Conservation (phyloP, 306 rosid genomes). For the Cucurbita pepo region DNA sequence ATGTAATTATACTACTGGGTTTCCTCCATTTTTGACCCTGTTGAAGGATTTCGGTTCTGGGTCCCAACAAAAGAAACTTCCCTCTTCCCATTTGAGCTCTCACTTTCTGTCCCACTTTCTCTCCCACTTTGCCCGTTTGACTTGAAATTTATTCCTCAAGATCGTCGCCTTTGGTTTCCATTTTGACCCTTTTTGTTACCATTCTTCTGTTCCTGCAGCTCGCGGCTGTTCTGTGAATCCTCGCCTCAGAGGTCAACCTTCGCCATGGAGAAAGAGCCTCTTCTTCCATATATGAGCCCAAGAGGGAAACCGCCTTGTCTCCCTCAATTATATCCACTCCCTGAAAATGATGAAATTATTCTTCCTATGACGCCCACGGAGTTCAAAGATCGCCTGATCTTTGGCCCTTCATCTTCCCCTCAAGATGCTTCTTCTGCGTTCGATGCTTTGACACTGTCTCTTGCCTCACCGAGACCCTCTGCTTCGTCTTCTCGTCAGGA, state of each 20-base stretch:
- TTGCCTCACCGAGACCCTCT: conserved; percentile 25
- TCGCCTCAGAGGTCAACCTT: background rate
- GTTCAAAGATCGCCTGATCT: conserved; percentile 72
- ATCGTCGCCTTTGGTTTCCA: background rate
- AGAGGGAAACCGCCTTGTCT: conserved; percentile 10
- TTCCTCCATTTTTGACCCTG: background rate
- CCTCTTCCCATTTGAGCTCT: background rate
- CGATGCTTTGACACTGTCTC: conserved; percentile 46
- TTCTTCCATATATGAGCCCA: conserved; percentile 54
- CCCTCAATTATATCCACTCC: conserved; percentile 29
- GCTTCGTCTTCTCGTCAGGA: conserved; percentile 27
- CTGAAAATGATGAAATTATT: conserved; percentile 46
- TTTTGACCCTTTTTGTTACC: background rate
- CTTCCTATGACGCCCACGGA: conserved; percentile 43
- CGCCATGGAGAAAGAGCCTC: conserved; percentile 71
- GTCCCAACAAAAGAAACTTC: background rate
- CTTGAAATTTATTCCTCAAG: background rate
- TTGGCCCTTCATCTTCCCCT: conserved; percentile 46
- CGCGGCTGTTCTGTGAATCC: background rate
- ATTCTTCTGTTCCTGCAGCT: background rate
- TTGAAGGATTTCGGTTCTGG: background rate
- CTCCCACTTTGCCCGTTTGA: background rate
- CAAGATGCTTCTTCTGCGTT: conserved; percentile 34
- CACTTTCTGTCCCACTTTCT: background rate
- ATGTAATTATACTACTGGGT: background rate